A percentile compares a stretch with the other conserved stretches of the same genome.
phyloP scores from a whole-genome alignment of 768 basidiomycete genomes.

The Rhodocollybia butyracea region DNA sequence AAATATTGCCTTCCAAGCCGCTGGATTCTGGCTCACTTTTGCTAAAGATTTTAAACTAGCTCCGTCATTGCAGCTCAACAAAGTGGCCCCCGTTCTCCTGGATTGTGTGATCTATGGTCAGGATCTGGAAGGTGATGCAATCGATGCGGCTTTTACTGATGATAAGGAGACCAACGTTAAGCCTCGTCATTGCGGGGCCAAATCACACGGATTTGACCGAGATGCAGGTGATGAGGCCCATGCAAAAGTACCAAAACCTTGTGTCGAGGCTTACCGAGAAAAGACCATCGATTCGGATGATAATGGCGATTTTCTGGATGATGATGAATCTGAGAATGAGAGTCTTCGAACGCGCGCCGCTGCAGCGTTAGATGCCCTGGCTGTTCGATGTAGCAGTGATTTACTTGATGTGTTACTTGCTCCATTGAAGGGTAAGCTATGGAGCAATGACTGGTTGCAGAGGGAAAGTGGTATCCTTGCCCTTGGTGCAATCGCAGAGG shows the following conservation, averaged over 20 bases:
- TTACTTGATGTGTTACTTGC: slow-evolving; percentile 85
- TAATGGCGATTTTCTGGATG: slow-evolving; percentile 84
- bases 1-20: slow-evolving; percentile 93
- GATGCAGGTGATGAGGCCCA: slow-evolving; percentile 45
- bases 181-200: slow-evolving; percentile 87
- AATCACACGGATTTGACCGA: slow-evolving; percentile 81
- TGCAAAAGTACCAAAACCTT: slow-evolving; percentile 35
- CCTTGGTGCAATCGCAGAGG: slow-evolving; percentile 97
- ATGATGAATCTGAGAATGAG: slow-evolving; percentile 94
- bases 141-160: slow-evolving; percentile 84
- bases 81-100: slow-evolving; percentile 91
- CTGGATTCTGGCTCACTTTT: slow-evolving; percentile 99
- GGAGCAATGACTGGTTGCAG: slow-evolving; percentile 91
- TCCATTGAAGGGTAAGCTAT: slow-evolving; percentile 89
- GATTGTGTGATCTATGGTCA: slow-evolving; percentile 98
- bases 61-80: slow-evolving; percentile 77
- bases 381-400: slow-evolving; percentile 89
- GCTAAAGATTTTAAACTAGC: slow-evolving; percentile 91
- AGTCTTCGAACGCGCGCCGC: slow-evolving; percentile 98
- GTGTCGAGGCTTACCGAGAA: slow-evolving; percentile 70
- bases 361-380: slow-evolving; percentile 94
- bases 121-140: slow-evolving; percentile 87
- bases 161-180: slow-evolving; percentile 97
- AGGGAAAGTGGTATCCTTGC: slow-evolving; percentile 97
- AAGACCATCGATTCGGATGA: slow-evolving; percentile 84